A percentile compares a stretch with the other conserved stretches of the same genome.
Evolutionary conservation across 2,329 filamentous ascomycete genomes (phyloP).

Genomic region (Colletotrichum filicis): DNA sequence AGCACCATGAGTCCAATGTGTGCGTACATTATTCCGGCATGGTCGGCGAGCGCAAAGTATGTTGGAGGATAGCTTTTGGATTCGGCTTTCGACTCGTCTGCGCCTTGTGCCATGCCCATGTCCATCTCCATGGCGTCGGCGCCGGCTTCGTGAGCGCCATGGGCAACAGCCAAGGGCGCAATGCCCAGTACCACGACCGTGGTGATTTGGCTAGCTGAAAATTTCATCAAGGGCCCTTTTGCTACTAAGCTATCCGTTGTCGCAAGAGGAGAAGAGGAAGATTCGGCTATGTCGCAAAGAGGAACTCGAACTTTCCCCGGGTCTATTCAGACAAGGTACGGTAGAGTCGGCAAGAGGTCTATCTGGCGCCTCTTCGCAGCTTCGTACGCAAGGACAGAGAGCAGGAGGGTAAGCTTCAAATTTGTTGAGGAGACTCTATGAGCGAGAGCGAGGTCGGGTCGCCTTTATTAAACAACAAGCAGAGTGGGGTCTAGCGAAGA

Average conservation of each 20-base stretch:
- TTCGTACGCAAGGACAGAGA: not conserved
- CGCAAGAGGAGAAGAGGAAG: not conserved
- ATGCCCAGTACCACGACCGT: constrained; percentile 3
- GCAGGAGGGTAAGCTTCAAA: not conserved
- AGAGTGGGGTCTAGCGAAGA: not conserved
- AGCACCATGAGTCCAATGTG: constrained; percentile 79
- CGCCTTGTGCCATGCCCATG: constrained; percentile 28
- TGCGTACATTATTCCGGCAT: constrained; percentile 68
- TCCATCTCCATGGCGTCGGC: constrained; percentile 30
- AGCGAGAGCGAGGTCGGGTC: constrained; percentile 2
- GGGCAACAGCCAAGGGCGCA: constrained; percentile 17
- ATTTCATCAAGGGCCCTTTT: not conserved
- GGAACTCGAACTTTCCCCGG: not conserved
- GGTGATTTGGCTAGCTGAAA: not conserved
- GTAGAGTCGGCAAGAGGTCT: not conserved
- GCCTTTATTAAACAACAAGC: constrained; percentile 12
- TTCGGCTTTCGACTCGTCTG: constrained; percentile 30
- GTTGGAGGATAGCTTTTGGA: constrained; percentile 53
- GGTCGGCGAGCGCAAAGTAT: constrained; percentile 69
- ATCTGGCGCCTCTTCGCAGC: not conserved
- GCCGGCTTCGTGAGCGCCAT: constrained; percentile 37
- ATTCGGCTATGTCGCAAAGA: not conserved
- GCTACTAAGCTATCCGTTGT: not conserved
- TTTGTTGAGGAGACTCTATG: not conserved
- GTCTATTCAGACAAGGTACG: not conserved